A percentile compares a stretch with the other conserved stretches of the same genome.
Evolutionary conservation across 129 eudicot species (phyloP).

Genomic region (Scalesia atractyloides): DNA sequence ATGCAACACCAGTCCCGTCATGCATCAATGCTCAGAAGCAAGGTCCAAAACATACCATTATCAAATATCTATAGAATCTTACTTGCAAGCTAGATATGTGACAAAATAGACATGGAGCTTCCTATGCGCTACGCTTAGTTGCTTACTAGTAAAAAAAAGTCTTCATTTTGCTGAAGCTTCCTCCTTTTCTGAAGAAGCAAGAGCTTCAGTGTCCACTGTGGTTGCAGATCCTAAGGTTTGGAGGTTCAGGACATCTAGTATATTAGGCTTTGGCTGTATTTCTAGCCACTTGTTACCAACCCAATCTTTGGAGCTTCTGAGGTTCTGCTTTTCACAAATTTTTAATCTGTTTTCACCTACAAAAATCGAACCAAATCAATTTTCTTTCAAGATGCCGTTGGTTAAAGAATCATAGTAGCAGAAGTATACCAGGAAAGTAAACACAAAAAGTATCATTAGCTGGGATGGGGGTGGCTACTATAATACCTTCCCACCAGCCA

Average conservation of each 20-base stretch:
- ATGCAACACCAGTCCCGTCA: background rate
- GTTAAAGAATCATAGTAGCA: no score
- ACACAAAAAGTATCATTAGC: constrained; percentile 29
- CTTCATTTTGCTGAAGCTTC: background rate
- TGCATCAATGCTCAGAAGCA: background rate
- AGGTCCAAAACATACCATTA: background rate
- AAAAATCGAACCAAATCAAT: background rate
- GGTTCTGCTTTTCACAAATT: constrained; percentile 28
- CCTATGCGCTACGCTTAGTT: no score
- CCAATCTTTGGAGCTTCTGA: constrained; percentile 61
- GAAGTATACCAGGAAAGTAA: constrained; percentile 52
- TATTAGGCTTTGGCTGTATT: constrained; percentile 43
- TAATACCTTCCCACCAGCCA: constrained; percentile 80
- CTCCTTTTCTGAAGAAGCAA: constrained; percentile 1
- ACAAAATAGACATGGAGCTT: background rate
- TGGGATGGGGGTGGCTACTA: constrained; percentile 30
- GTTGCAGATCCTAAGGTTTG: no score
- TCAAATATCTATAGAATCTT: background rate
- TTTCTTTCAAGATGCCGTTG: no score
- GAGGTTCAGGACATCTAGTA: constrained; percentile 1
- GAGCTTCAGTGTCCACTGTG: constrained; percentile 16
- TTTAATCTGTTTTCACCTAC: constrained; percentile 48
- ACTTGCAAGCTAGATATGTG: background rate
- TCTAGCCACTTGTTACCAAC: constrained; percentile 46
- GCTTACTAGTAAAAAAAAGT: no score